Evolutionary conservation across 1,139 yeast species (phyloP).

Genomic region (Pichia inconspicua): DNA sequence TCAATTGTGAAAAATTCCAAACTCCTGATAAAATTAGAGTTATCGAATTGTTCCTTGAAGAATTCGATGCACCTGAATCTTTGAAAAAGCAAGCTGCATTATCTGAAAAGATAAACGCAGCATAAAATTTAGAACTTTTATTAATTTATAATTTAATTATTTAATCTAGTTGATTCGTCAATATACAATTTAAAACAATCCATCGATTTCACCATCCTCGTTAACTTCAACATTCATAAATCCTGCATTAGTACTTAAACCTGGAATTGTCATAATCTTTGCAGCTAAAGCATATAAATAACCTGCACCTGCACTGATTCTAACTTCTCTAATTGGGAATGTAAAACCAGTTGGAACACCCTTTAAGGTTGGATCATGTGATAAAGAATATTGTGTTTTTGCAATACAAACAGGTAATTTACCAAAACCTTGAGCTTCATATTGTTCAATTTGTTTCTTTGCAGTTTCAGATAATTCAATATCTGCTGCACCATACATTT

Average conservation of each 20-base stretch:
- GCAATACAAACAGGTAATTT: conserved; percentile 76
- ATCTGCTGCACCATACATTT: conserved; percentile 69
- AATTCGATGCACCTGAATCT: conserved; percentile 73
- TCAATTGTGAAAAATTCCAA: conserved; percentile 47
- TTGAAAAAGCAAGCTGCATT: conserved; percentile 70
- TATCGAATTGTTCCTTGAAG: conserved; percentile 72
- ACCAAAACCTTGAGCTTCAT: conserved; percentile 64
- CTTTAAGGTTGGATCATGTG: conserved; percentile 73
- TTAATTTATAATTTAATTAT: no score
- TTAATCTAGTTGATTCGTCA: background rate
- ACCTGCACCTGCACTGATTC: conserved; percentile 79
- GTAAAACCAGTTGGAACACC: conserved; percentile 77
- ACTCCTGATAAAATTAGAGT: conserved; percentile 60
- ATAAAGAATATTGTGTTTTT: conserved; percentile 74
- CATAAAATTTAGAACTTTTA: background rate
- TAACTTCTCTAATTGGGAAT: conserved; percentile 72
- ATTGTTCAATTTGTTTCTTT: conserved; percentile 55
- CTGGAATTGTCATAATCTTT: conserved; percentile 79
- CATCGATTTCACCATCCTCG: conserved; percentile 74
- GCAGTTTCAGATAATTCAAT: conserved; percentile 65
- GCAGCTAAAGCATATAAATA: conserved; percentile 77
- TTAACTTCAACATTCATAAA: conserved; percentile 79
- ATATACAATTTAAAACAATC: conserved; percentile 42
- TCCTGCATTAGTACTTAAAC: conserved; percentile 75
- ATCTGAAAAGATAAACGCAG: conserved; percentile 60